phyloP scores from a whole-genome alignment of 2,329 filamentous ascomycete genomes.

The Diaporthe sp. region DNA sequence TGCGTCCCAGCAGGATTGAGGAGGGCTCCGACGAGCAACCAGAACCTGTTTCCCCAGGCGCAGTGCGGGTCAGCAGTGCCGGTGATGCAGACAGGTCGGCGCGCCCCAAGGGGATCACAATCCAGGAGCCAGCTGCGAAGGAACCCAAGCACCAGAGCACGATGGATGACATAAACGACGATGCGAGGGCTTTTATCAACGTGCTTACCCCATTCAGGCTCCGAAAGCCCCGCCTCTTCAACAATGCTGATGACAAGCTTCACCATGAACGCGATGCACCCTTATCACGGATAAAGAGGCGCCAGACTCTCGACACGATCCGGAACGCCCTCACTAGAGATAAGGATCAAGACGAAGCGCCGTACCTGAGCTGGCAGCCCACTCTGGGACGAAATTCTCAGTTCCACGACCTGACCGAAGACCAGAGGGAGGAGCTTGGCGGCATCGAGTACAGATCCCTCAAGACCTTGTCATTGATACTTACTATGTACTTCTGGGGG shows the following conservation, averaged over 20 bases:
- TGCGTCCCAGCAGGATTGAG: constrained; percentile 71
- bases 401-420: constrained; percentile 84
- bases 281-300: constrained; percentile 47
- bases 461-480: constrained; percentile 84
- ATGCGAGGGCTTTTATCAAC: constrained; percentile 53
- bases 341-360: constrained; percentile 69
- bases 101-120: constrained; percentile 63
- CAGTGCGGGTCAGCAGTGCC: neutral
- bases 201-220: constrained; percentile 50
- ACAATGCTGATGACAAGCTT: constrained; percentile 51
- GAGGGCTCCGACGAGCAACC: constrained; percentile 49
- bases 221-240: constrained; percentile 45
- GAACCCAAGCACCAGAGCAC: constrained; percentile 43
- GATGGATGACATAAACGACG: constrained; percentile 58
- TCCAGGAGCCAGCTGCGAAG: constrained; percentile 61
- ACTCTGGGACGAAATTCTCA: constrained; percentile 94
- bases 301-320: constrained; percentile 71
- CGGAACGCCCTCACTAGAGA: constrained; percentile 67
- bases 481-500: constrained; percentile 84
- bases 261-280: constrained; percentile 51
- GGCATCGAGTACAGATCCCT: constrained; percentile 96
- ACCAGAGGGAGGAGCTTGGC: constrained; percentile 93
- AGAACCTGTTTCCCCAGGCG: constrained; percentile 42
- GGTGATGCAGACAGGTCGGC: constrained; percentile 42
- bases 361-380: constrained; percentile 94